Base-by-base conservation (phyloP, 306 rosid species). In the Quercus berberidifolia region DNA sequence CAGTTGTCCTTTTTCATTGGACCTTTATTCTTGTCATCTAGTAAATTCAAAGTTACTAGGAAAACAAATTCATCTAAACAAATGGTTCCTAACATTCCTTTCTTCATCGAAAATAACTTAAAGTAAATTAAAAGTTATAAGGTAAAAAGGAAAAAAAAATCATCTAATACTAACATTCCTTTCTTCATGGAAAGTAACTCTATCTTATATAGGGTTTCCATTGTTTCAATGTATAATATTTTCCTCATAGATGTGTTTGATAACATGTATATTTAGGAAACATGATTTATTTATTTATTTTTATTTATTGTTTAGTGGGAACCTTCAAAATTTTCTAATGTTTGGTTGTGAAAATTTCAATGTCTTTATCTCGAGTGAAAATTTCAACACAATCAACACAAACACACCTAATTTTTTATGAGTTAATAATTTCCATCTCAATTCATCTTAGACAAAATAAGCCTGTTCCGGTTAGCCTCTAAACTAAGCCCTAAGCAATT, bases 381-480 rank as follows among this genome's bases (percentile, higher is more conserved):
- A 38, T 38, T 38, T 38, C 46, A 41, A 41, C 46, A 8, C 12
- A 41, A 38, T 41, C 46, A 8, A 41, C 46, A 41, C 46, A 41
- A 8, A 41, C 46, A 41, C 46, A 41, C 46, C 46, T 41, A 41
- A 31, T 65, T 17, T 17, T 0, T 28, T 8, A 4, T 17, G 21
- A 38, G 25, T 2, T 3, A 33, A 41, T 8, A 33, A 41, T 18
- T 35, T 69, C 25, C 17, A 5, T 33, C 25, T 7, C 73, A 38
- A n/a, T 69, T 38, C 2, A 18, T 69, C 17, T 31, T 3, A 5
- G 49, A 31, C 18, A 18, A 41, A 41, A 41, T 41, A 6, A 69
- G 26, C 12, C 14, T n/a, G 63, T 12, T 62, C 31, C 51, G 74
- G 74, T 83, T 78, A 79, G 79, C 73, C 10, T 69, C 73, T 79